Percentiles rank a stretch among this genome's conserved stretches.
Conservation (phyloP, 305 asterid species). For the Fraxinus ornus region DNA sequence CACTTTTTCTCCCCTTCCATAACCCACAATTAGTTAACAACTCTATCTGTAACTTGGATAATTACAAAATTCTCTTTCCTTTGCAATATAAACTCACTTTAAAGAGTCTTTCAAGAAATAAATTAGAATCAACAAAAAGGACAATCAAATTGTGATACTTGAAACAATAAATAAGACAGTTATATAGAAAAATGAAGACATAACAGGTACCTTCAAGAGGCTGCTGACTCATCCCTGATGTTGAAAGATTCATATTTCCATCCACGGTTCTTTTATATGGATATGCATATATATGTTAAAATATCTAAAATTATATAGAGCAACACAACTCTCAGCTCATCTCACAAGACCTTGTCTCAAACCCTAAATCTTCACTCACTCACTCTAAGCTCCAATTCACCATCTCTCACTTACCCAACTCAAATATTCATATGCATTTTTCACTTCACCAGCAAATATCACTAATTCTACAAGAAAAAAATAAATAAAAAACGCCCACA, state of each 20-base stretch:
- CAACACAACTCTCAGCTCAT: slow-evolving; percentile 31
- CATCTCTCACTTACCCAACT: slow-evolving; percentile 20
- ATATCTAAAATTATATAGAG: slow-evolving; percentile 9
- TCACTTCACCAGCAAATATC: slow-evolving; percentile 13
- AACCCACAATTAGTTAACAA: slow-evolving; percentile 30
- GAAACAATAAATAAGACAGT: slow-evolving; percentile 5
- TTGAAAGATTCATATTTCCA: slow-evolving; percentile 85
- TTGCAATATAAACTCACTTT: slow-evolving; percentile 11
- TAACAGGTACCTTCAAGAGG: slow-evolving; percentile 73
- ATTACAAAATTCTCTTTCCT: slow-evolving; percentile 9
- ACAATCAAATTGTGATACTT: slow-evolving; percentile 27
- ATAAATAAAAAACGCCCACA: slow-evolving; percentile 1
- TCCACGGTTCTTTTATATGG: slow-evolving; percentile 33
- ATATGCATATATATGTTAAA: slow-evolving; percentile 6
- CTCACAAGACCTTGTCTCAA: slow-evolving; percentile 41
- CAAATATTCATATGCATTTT: slow-evolving; percentile 26
- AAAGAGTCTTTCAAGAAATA: slow-evolving; percentile 22
- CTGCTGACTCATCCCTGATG: slow-evolving; percentile 97
- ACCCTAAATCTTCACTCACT: slow-evolving; percentile 34
- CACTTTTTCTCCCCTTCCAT: slow-evolving; percentile 89
- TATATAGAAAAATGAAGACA: slow-evolving; percentile 27
- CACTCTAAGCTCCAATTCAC: slow-evolving; percentile 26
- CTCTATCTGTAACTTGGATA: slow-evolving; percentile 4
- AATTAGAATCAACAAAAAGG: slow-evolving; percentile 23
- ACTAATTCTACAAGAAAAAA: slow-evolving; percentile 10